Evolutionary conservation across 2,329 filamentous ascomycete species (phyloP).

Genomic region (Colletotrichum siamense): DNA sequence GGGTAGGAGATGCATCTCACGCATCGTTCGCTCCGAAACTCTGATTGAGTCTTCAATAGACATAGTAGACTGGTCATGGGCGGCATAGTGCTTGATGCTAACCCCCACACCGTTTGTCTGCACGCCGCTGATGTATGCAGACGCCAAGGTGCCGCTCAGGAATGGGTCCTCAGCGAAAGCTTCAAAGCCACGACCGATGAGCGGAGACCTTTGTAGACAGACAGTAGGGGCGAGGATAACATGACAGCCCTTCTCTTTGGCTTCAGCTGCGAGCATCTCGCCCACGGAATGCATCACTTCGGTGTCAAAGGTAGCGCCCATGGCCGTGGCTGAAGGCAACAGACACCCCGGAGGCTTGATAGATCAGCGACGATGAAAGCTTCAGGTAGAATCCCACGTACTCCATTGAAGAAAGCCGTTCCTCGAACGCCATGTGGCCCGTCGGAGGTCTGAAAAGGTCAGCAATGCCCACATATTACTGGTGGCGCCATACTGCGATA

Average conservation of each 20-base stretch:
- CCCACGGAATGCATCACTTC: background rate
- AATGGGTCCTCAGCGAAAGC: background rate
- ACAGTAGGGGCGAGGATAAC: conserved; percentile 5
- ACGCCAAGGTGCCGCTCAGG: background rate
- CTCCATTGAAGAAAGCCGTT: background rate
- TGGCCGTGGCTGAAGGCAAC: background rate
- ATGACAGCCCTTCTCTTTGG: background rate
- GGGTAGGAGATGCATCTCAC: conserved; percentile 62
- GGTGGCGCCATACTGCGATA: background rate
- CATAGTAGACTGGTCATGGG: conserved; percentile 38
- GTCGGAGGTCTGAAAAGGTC: background rate
- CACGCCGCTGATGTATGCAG: conserved; percentile 37
- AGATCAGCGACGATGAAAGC: background rate
- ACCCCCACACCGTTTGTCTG: conserved; percentile 45
- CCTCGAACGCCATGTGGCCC: background rate
- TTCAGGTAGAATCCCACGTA: background rate
- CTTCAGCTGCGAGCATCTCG: background rate
- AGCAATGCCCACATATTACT: background rate
- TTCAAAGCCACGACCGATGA: conserved; percentile 3
- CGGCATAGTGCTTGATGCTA: conserved; percentile 50
- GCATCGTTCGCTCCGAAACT: conserved; percentile 31
- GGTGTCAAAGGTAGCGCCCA: background rate
- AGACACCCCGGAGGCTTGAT: background rate
- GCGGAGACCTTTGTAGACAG: conserved; percentile 7
- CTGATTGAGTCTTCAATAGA: conserved; percentile 9